Percentiles rank a stretch among this genome's conserved stretches.
Evolutionary conservation across 116 monocot genomes (phyloP).

Genomic region (Iris pallida): DNA sequence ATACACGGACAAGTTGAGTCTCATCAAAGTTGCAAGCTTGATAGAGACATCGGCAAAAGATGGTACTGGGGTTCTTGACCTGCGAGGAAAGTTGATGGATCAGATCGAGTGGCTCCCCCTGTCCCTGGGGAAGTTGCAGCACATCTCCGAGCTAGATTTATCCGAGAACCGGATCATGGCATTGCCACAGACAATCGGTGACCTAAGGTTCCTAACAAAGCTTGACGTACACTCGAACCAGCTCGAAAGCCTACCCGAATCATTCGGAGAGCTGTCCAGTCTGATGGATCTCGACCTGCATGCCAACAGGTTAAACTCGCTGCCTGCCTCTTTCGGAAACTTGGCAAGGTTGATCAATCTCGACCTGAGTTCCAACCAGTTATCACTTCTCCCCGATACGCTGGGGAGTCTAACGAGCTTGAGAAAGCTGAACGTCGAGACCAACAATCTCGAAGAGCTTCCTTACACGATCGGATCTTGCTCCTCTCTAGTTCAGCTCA

Average conservation of each 20-base stretch:
- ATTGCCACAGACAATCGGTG: conserved; percentile 66
- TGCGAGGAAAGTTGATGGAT: conserved; percentile 77
- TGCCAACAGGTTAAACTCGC: conserved; percentile 50
- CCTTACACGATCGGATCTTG: conserved; percentile 90
- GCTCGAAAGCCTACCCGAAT: conserved; percentile 68
- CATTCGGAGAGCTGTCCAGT: conserved; percentile 67
- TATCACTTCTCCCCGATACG: conserved; percentile 62
- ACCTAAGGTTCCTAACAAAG: conserved; percentile 59
- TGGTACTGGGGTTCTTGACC: conserved; percentile 53
- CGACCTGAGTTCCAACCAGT: conserved; percentile 77
- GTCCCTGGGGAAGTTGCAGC: conserved; percentile 74
- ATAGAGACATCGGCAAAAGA: conserved; percentile 71
- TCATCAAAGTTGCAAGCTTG: conserved; percentile 84
- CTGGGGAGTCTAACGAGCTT: conserved; percentile 68
- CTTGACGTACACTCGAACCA: conserved; percentile 92
- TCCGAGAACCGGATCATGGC: conserved; percentile 81
- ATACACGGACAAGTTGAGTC: conserved; percentile 61
- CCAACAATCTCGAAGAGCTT: conserved; percentile 88
- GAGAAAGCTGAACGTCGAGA: conserved; percentile 63
- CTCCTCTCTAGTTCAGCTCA: conserved; percentile 54
- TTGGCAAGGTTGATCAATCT: conserved; percentile 53
- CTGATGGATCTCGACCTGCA: conserved; percentile 77
- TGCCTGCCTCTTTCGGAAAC: conserved; percentile 73
- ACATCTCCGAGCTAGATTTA: conserved; percentile 59
- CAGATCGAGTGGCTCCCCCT: conserved; percentile 90